Evolutionary conservation across 306 rosid species (phyloP), one percentile per base, ranked within the genome.

Genomic region (Dryas octopetala): DNA sequence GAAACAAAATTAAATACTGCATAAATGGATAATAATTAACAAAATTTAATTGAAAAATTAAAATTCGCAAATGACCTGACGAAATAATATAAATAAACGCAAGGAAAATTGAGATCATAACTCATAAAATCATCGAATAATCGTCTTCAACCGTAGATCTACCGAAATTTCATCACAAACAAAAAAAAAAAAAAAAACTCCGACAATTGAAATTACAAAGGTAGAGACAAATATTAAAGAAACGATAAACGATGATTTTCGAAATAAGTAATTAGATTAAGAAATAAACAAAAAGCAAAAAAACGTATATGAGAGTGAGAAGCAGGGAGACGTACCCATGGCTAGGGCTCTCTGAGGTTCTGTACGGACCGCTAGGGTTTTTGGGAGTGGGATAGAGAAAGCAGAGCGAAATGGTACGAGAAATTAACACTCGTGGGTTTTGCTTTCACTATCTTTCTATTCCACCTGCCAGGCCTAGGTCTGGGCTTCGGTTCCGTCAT

Each of bases 251-350:
- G 5, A 47, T 1, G 28, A 63, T 28, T 62, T 13, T 41, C 9
- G 10, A 3, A 38, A 62, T 7, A 12, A 4, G n/a, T 32, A 2
- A 53, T 71, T 43, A 17, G 7, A 71, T 45, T 9, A 47, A 48
- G 4, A 19, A 7, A 45, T 6, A 54, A 16, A 45, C 0, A 40
- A 23, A 1, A 32, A 32, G 3, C 1, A 32, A 32, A 32, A 32
- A 68, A 2, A 76, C 2, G n/a, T 4, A 14, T 1, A 2, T 14
- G 44, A 40, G 41, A 6, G 5, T 62, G 9, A 77, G 32, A 7
- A 6, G 11, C 26, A 19, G 6, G 13, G n/a, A 4, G 41, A 57
- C 76, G 71, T 77, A 82, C 85, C 76, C 85, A 77, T 82, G 55
- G 82, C 43, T 41, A 44, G 74, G 65, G 66, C 8, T 52, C 38